A percentile compares a stretch with the other conserved stretches of the same genome.
Evolutionary conservation across 139 green algal species (phyloP).

Genomic region (Coelastrella sp.): DNA sequence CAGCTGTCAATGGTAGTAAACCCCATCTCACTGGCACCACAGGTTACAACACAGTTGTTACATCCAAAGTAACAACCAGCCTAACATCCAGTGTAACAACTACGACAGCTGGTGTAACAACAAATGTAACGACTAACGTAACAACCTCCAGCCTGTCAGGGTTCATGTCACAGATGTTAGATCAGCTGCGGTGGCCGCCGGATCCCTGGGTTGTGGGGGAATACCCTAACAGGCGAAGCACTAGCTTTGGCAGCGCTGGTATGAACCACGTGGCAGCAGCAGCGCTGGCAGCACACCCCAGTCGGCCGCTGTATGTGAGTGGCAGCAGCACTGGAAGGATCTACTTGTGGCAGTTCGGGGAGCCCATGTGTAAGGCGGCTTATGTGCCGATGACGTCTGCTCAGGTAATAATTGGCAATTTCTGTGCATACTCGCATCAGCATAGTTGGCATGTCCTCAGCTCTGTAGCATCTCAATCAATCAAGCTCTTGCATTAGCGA

Average conservation of each 20-base stretch:
- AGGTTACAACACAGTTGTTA: too few species aligned
- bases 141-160: conserved; percentile 34
- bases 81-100: too few species aligned
- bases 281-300: conserved; percentile 47
- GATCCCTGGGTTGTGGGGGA: conserved; percentile 58
- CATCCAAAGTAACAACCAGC: too few species aligned
- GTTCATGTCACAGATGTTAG: conserved; percentile 56
- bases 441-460: too few species aligned
- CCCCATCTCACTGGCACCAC: neutral
- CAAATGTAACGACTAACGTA: too few species aligned
- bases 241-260: conserved; percentile 29
- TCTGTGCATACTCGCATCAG: neutral
- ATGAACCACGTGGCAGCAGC: conserved; percentile 22
- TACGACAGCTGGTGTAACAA: too few species aligned
- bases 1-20: neutral
- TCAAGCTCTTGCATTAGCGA: too few species aligned
- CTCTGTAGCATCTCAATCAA: too few species aligned
- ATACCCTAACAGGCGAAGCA: conserved; percentile 28
- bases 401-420: neutral
- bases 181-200: conserved; percentile 60
- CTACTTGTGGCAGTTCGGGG: conserved; percentile 77
- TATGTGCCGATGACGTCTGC: conserved; percentile 59
- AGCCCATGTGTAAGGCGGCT: conserved; percentile 43
- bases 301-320: conserved; percentile 38
- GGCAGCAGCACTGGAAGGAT: conserved; percentile 69